phyloP scores from a whole-genome alignment of 176 grass and related monocot genomes.

The Oryza rufipogon region DNA sequence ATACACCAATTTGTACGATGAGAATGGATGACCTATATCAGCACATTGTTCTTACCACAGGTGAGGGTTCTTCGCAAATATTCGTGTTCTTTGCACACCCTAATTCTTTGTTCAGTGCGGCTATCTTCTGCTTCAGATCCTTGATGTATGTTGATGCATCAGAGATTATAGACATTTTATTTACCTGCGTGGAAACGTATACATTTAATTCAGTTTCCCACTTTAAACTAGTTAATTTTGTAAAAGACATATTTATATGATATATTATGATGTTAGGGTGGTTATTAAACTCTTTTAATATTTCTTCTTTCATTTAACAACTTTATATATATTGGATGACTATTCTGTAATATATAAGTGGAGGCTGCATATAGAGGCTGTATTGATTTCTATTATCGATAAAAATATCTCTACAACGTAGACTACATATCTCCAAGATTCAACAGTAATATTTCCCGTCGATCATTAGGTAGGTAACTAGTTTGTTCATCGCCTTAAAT shows the following conservation, averaged over 20 bases:
- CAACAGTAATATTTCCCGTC: too few relatives aligned
- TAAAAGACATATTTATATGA: neutral
- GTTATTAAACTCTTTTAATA: too few relatives aligned
- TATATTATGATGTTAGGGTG: too few relatives aligned
- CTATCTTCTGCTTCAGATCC: slow-evolving; percentile 79
- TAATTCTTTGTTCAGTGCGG: slow-evolving; percentile 60
- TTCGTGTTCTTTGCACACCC: slow-evolving; percentile 15
- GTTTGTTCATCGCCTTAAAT: neutral
- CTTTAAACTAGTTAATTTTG: neutral
- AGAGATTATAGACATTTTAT: slow-evolving; percentile 65
- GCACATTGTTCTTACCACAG: slow-evolving; percentile 38
- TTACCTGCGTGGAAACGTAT: slow-evolving; percentile 38
- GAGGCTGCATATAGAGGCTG: too few relatives aligned
- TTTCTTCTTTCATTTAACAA: too few relatives aligned
- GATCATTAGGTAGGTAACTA: neutral
- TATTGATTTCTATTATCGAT: too few relatives aligned
- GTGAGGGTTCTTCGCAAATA: slow-evolving; percentile 37
- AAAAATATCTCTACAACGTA: neutral
- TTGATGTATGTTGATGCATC: slow-evolving; percentile 79
- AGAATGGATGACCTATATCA: neutral
- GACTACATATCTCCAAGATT: neutral
- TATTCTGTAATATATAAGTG: too few relatives aligned
- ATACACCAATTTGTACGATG: neutral
- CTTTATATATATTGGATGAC: too few relatives aligned
- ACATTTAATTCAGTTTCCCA: neutral